phyloP scores from a whole-genome alignment of 306 rosid species.

The Echinosophora koreensis region DNA sequence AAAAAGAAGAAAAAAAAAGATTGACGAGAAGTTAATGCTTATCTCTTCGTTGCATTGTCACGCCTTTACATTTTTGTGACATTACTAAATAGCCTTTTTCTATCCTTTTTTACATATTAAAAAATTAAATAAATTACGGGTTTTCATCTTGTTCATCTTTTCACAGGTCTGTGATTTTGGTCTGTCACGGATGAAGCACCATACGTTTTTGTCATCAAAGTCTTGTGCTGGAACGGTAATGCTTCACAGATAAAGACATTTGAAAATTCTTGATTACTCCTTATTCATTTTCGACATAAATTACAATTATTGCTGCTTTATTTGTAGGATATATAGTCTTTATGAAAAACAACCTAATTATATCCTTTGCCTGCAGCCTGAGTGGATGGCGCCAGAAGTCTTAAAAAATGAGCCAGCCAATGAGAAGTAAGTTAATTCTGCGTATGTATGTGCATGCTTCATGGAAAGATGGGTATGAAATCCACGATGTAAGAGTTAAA shows the following conservation, averaged over 20 bases:
- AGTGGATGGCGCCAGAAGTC: constrained; percentile 99
- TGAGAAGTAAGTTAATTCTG: constrained; percentile 75
- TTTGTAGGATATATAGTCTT: constrained; percentile 34
- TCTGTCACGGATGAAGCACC: constrained; percentile 92
- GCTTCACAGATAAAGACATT: constrained; percentile 28
- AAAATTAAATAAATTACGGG: neutral
- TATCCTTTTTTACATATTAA: constrained; percentile 33
- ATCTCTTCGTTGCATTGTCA: constrained; percentile 9
- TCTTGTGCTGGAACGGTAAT: constrained; percentile 99
- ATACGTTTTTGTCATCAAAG: constrained; percentile 92
- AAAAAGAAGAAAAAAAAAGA: neutral
- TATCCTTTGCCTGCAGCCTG: constrained; percentile 78
- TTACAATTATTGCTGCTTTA: constrained; percentile 3
- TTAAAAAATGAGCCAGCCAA: constrained; percentile 92
- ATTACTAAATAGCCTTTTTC: constrained; percentile 4
- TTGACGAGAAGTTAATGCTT: neutral
- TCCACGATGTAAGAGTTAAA: constrained; percentile 37
- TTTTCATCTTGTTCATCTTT: constrained; percentile 38
- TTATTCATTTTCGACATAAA: constrained; percentile 33
- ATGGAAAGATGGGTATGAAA: constrained; percentile 21
- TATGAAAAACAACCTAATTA: constrained; percentile 18
- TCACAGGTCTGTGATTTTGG: constrained; percentile 97
- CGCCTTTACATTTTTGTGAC: constrained; percentile 12
- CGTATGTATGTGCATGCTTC: constrained; percentile 24
- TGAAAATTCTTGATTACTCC: constrained; percentile 32